Evolutionary conservation across 1,139 yeast species (phyloP), one percentile per base, ranked within the genome.

Genomic region (Taiozyma sp.): DNA sequence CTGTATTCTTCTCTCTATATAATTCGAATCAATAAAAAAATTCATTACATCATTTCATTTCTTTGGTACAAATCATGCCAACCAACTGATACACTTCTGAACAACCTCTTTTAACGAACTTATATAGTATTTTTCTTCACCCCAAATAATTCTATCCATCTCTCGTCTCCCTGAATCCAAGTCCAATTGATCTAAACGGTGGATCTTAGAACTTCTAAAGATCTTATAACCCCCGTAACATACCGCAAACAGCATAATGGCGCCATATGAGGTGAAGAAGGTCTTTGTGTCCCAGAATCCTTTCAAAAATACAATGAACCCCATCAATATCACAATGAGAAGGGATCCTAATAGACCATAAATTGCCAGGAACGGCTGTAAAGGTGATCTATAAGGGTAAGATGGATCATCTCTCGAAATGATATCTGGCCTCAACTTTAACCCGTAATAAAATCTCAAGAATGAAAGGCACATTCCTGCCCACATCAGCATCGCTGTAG

Each of bases 141-240:
- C 87, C 89, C 89, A 83, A 42, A 83, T 79, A 56, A 78, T 80
- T 47, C 85, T 67, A 63, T 84, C 90, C 69, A 81, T 79, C 61
- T 87, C 95, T 48, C 91, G 77, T 61, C 96, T 75, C 2, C 95
- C 96, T 0, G 88, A 78, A 63, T 87, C 96, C 57, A 86, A 74
- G 65, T 89, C 96, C 52, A 89, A 67, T 28, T 84, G 81, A 54
- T 83, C 88, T 48, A 87, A 69, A 51, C 87, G 78, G 47, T 80
- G 74, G 8, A 66, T 59, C 51, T 60, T 60, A 1, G 89, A 79
- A 14, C 86, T 79, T 56, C 79, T 76, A 19, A 79, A 61, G 5
- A 79, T 42, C 60, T 80, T 80, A 67, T 86, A 87, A 1, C 77
- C 77, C 22, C 76, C 38, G 62, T 82, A 87, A 45, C 85, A 75